A percentile compares a stretch with the other conserved stretches of the same genome.
These are phyloP conservation scores for Yamadazyma atmosphaerica DNA, from an alignment of 1,139 yeast species.

Conservation along the genomic window DNA sequence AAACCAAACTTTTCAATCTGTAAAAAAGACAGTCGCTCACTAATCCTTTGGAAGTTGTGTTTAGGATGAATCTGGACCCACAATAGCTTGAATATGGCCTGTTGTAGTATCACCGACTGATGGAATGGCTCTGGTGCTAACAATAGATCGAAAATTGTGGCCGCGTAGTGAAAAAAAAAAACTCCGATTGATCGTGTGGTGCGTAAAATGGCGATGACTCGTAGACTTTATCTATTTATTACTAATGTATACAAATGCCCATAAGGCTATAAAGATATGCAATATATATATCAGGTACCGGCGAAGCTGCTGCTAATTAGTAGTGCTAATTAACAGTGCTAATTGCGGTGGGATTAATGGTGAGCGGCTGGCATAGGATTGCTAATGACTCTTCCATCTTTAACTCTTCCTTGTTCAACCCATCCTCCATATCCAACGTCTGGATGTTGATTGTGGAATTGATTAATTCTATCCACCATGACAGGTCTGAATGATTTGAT, in stretches of 20 bases:
- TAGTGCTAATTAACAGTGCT: not conserved
- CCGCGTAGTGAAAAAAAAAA: too few relatives aligned
- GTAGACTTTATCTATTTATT: not conserved
- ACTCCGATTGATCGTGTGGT: not conserved
- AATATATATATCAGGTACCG: too few relatives aligned
- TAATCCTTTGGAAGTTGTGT: too few relatives aligned
- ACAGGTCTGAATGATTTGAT: constrained; percentile 81
- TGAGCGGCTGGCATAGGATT: constrained; percentile 55
- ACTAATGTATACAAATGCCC: constrained; percentile 1
- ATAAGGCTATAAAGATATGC: too few relatives aligned
- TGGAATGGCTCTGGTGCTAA: too few relatives aligned
- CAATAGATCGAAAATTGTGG: too few relatives aligned
- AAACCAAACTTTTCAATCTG: too few relatives aligned
- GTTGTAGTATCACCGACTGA: too few relatives aligned
- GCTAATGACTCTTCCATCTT: constrained; percentile 66
- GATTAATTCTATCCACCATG: constrained; percentile 68
- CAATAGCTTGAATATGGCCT: too few relatives aligned
- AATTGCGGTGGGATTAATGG: constrained; percentile 19
- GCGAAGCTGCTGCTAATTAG: too few relatives aligned
- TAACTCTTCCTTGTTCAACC: constrained; percentile 61
- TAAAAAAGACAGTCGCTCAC: too few relatives aligned
- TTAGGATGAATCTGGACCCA: too few relatives aligned
- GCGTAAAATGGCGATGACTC: not conserved
- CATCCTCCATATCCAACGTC: constrained; percentile 73
- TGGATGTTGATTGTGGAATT: constrained; percentile 41